Percentiles rank a stretch among this genome's conserved stretches.
These are phyloP conservation scores for Coleophoma cylindrospora DNA, from an alignment of 2,329 filamentous ascomycete species.

Conservation along the genomic window DNA sequence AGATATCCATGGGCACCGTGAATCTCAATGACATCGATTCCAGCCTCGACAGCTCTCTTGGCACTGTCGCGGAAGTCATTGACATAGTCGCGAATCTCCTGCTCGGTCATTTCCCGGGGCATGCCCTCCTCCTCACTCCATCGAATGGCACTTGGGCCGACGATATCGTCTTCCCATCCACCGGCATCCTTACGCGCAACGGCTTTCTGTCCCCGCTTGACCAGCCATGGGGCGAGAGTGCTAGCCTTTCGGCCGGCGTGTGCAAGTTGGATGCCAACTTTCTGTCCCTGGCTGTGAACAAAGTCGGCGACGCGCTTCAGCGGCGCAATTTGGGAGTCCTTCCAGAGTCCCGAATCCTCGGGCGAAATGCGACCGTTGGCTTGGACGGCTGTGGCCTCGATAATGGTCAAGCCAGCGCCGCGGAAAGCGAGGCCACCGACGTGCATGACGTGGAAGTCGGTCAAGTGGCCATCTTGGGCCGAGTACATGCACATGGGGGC, in stretches of 20 bases:
- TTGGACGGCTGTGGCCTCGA: conserved; percentile 27
- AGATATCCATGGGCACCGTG: conserved; percentile 61
- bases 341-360: conserved; percentile 27
- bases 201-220: conserved; percentile 45
- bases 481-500: conserved; percentile 60
- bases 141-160: conserved; percentile 42
- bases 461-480: conserved; percentile 22
- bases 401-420: conserved; percentile 27
- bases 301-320: conserved; percentile 26
- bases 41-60: conserved; percentile 31
- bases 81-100: conserved; percentile 27
- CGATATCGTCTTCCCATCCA: conserved; percentile 30
- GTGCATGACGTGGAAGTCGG: conserved; percentile 8
- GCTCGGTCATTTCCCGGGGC: conserved; percentile 50
- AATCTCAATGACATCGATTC: conserved; percentile 57
- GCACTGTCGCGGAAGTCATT: conserved; percentile 25
- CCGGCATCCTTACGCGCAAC: conserved; percentile 25
- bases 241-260: conserved; percentile 26
- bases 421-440: conserved; percentile 8
- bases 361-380: conserved; percentile 31
- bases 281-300: conserved; percentile 22
- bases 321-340: conserved; percentile 28
- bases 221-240: conserved; percentile 11
- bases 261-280: conserved; percentile 25
- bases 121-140: conserved; percentile 9